These are phyloP conservation scores for Venturia carpophila DNA, from an alignment of 2,329 filamentous ascomycete genomes.

Conservation along the genomic window DNA sequence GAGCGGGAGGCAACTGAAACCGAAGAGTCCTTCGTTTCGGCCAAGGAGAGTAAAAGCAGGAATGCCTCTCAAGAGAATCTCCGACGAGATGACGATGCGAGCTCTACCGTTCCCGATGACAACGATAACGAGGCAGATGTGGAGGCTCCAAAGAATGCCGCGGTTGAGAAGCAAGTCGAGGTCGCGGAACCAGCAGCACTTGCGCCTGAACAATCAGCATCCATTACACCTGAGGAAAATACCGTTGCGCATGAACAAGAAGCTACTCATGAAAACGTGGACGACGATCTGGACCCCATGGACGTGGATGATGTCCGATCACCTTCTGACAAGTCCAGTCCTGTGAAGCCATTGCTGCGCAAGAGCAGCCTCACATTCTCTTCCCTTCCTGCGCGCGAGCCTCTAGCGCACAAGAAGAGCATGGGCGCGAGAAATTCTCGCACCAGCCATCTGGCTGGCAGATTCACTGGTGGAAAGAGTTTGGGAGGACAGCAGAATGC, in stretches of 20 bases:
- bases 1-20: slow-evolving; percentile 24
- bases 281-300: slow-evolving; percentile 28
- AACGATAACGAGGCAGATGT: slow-evolving; percentile 21
- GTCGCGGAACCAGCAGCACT: slow-evolving; percentile 24
- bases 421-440: slow-evolving; percentile 64
- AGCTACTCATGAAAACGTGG: slow-evolving; percentile 26
- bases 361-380: slow-evolving; percentile 96
- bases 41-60: slow-evolving; percentile 36
- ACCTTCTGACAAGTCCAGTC: slow-evolving; percentile 63
- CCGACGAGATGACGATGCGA: slow-evolving; percentile 8
- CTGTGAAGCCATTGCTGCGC: slow-evolving; percentile 66
- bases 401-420: slow-evolving; percentile 75
- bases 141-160: slow-evolving; percentile 20
- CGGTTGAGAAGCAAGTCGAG: slow-evolving; percentile 26
- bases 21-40: slow-evolving; percentile 43
- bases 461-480: slow-evolving; percentile 63
- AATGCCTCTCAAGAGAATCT: slow-evolving; percentile 19
- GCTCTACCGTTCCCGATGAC: slow-evolving; percentile 23
- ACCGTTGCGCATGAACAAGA: slow-evolving; percentile 18
- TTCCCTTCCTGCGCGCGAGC: slow-evolving; percentile 83
- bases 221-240: too few species aligned
- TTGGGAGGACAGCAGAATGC: slow-evolving; percentile 43
- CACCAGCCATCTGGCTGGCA: slow-evolving; percentile 68
- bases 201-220: slow-evolving; percentile 21
- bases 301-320: slow-evolving; percentile 48